Base-by-base conservation (phyloP, 306 rosid genomes). In the Cicer judaicum region DNA sequence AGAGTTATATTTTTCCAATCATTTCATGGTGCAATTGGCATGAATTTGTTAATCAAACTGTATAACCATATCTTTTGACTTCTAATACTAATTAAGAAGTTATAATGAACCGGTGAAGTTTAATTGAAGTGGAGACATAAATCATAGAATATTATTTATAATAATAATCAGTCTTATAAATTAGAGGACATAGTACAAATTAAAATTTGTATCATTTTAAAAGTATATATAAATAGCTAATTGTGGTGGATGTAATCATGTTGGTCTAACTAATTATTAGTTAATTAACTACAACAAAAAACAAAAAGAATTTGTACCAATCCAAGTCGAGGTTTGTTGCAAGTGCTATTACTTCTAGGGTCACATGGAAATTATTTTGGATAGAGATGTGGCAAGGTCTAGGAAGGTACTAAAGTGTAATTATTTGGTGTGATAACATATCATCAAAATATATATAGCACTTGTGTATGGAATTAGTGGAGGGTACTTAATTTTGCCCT, bases 1-100 rank as follows among this genome's bases (percentile, higher is more conserved):
- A 42, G 13, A 61, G 76, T 75, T 78, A 62, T 74, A 77, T 71
- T 77, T 44, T 79, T 78, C 53, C 70, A 86, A 88, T 88, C 88
- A 84, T 85, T 82, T 78, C 79, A 41, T 24, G 16, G 59, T 42
- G 39, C 38, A 48, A 66, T 77, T 68, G 56, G 77, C 48, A 24
- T 46, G 73, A 57, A 43, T 79, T 53, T 68, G 56, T 60, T 63
- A 75, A 80, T 68, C 78, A 19, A 50, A 15, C 48, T 21, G 11
- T 49, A 19, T 61, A 65, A 67, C 59, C 76, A 41, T 19, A 12
- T 78, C 21, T 24, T 44, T 16, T 64, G 59, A 69, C 70, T 62
- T 64, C 38, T 78, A 52, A 11, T 64, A 64, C 62, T 53, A 10
- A 47, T 49, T 69, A 42, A 56, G 8, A 72, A 72, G 52, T 64